Conservation (phyloP, 1,284 basidiomycete genomes). For the Malassezia globosa region DNA sequence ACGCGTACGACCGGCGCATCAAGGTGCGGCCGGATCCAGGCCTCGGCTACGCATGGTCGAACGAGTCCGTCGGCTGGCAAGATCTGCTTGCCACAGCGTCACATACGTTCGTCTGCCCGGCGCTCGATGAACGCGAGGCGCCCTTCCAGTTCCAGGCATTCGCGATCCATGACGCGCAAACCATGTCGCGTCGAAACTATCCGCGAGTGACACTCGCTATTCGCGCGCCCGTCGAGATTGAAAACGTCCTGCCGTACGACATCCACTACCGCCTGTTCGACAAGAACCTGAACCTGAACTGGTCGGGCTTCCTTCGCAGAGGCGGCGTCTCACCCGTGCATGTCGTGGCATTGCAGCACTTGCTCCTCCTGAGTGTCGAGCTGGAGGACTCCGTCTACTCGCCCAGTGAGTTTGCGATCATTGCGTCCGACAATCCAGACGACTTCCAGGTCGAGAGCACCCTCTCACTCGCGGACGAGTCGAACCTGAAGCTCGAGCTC, state of each 20-base stretch:
- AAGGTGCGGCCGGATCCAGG: conserved; percentile 87
- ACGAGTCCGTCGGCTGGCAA: conserved; percentile 72
- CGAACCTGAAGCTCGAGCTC: conserved; percentile 68
- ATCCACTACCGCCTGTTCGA: conserved; percentile 89
- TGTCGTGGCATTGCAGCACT: conserved; percentile 84
- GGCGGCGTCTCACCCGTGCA: conserved; percentile 95
- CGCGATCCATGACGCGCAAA: conserved; percentile 66
- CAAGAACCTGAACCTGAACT: conserved; percentile 75
- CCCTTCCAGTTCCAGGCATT: conserved; percentile 92
- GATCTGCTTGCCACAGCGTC: conserved; percentile 66
- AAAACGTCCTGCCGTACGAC: conserved; percentile 91
- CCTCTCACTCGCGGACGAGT: conserved; percentile 63
- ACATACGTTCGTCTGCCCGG: conserved; percentile 74
- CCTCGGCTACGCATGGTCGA: conserved; percentile 87
- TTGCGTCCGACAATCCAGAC: conserved; percentile 83
- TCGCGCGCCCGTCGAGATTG: conserved; percentile 88
- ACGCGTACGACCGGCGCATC: conserved; percentile 71
- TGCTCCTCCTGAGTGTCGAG: conserved; percentile 80
- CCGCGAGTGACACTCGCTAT: conserved; percentile 75
- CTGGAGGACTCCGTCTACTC: conserved; percentile 73
- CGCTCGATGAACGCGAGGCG: conserved; percentile 68
- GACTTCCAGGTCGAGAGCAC: conserved; percentile 73
- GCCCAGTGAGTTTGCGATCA: conserved; percentile 95
- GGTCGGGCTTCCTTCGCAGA: conserved; percentile 75
- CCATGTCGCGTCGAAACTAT: conserved; percentile 54